Evolutionary conservation across 2,329 filamentous ascomycete genomes (phyloP), one percentile per base, ranked within the genome.

Genomic region (Aspergillus sp.): DNA sequence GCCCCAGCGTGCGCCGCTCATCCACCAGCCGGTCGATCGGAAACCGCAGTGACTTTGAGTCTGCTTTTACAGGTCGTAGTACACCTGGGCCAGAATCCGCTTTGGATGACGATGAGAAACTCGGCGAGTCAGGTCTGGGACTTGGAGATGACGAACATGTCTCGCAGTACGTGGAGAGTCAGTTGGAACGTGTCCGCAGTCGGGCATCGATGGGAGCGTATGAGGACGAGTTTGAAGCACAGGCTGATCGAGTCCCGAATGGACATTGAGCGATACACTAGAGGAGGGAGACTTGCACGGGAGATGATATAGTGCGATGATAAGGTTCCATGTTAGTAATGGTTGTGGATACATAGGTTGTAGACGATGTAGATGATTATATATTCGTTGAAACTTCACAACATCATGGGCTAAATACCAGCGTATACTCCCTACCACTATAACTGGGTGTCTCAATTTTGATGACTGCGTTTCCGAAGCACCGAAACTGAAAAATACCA

Each of bases 11-110:
- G 68, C 88, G 91, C 39, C 88, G 92, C 58, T 92, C 90, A 4
- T 94, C 92, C 4, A 93, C 91, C 0, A 87, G 86, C 47, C 87
- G 94, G 42, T 96, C 91, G 51, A 92, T 98, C 59, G 90, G 91
- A 38, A 87, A 87, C 57, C 87, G 92, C 56, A 95, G 90, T 72
- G 92, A 96, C 77, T 96, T 89, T 72, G 84, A 86, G 56, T 74
- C 74, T 2, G 81, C 82, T 25, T 66, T 74, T 39, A 68, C 70
- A 10, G 71, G 69, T 21, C 69, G 70, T 8, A 69, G 71, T 25
- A 70, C 65, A 0, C 70, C 70, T 0, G 68, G 68, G 1, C 68
- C 65, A 2, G 64, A 78, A 62, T 70, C 77, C 67, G 59, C 68
- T 0, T 44, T 71, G 54, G 75, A 80, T 60, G 67, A 80, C 27